Percentiles rank a stretch among this genome's conserved stretches.
Conservation (phyloP, 768 basidiomycete species). For the Russula lepida region DNA sequence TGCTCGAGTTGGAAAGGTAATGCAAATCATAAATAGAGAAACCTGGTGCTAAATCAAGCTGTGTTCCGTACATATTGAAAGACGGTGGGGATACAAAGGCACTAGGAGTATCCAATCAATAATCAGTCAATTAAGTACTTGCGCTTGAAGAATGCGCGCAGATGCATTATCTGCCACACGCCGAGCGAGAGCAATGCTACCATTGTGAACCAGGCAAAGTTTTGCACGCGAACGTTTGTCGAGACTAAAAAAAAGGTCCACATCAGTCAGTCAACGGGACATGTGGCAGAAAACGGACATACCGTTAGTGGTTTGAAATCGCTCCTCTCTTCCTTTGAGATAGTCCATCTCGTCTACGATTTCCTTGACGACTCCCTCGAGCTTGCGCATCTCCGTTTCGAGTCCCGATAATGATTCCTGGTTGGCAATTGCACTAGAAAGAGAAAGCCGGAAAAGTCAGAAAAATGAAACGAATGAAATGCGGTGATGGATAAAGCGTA, state of each 20-base stretch:
- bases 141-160: constrained; percentile 91
- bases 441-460: not conserved
- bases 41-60: not conserved
- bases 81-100: not conserved
- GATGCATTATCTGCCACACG: constrained; percentile 90
- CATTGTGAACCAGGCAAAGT: constrained; percentile 87
- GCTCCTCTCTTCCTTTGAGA: constrained; percentile 81
- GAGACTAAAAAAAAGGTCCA: constrained; percentile 48
- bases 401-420: constrained; percentile 93
- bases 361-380: constrained; percentile 92
- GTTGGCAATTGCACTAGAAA: constrained; percentile 85
- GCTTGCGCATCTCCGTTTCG: constrained; percentile 97
- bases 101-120: constrained; percentile 9
- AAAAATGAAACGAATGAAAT: not conserved
- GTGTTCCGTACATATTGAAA: constrained; percentile 1
- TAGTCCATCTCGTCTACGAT: constrained; percentile 90
- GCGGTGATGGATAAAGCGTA: constrained; percentile 34
- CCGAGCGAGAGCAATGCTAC: constrained; percentile 71
- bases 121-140: constrained; percentile 81
- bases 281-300: constrained; percentile 27
- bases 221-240: constrained; percentile 85
- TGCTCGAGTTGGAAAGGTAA: not conserved
- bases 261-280: not conserved
- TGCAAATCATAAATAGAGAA: not conserved
- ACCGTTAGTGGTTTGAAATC: constrained; percentile 87